Base-by-base conservation (phyloP, 768 basidiomycete genomes). In the Russula earlei region DNA sequence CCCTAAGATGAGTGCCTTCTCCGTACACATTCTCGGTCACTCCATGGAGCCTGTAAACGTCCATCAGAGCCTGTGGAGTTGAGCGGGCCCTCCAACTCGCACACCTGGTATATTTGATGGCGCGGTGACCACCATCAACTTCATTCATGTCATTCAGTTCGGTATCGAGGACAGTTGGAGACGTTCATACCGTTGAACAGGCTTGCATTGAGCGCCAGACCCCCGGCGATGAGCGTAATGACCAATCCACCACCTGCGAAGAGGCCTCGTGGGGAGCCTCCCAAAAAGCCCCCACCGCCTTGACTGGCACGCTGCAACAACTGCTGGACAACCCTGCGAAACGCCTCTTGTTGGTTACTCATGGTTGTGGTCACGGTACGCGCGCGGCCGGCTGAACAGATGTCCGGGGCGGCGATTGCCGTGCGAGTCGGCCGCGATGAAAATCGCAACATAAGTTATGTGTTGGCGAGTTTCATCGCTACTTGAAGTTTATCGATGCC, bases 41-140 rank as follows among this genome's bases (percentile, higher is more conserved):
- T 67, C 96, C 96, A 60, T 90, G 70, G 63, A 97, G 61, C 68
- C 95, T 91, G 58, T 34, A 63, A 48, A 17, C 43, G 17, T 24
- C 45, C 20, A 42, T 42, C 27, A 47, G n/a, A n/a, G 15, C 15
- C 36, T 14, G 47, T 49, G 27, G 4, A 14, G 41, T 25, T 11
- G 36, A 15, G 4, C 25, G 49, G 37, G 38, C 17, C n/a, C 22
- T 17, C 15, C 77, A 54, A 54, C 27, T 49, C 42, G 34, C 52
- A 58, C 63, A 90, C 89, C 91, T 82, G 31, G 90, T 92, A 68
- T 99, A 99, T 70, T 98, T 97, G 70, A 99, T 96, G 47, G 95
- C 95, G 63, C 96, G 85, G 71, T 98, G 94, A 73, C 96, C 96
- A 83, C 96, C 96, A 71, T 98, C 96, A 49, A 99, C 96, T 99